Base-by-base conservation (phyloP, 225 moss, liverwort and hornwort species). In the Lunularia cruciata region DNA sequence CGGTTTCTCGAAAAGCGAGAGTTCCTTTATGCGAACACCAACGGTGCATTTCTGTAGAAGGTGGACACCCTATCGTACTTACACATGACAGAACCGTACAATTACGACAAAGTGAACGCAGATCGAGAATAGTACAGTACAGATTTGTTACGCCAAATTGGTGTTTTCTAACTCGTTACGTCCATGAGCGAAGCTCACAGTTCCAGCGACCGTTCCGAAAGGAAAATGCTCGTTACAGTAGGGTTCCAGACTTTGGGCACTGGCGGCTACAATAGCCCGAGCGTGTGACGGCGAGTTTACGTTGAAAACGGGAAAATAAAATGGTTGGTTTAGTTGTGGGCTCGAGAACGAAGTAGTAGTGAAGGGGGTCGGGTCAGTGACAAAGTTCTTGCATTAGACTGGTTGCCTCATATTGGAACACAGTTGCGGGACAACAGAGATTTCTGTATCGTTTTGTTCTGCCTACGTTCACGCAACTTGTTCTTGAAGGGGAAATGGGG, bases 241-340 rank as follows among this genome's bases (percentile, higher is more conserved):
- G 60, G 60, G 60, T 60, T 60, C 11, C 60, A 36, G 63, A 63
- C 25, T 43, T 26, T 25, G 26, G 63, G 43, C 43, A 63, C 42
- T 40, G 63, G 63, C 63, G 43, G 39, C 42, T 43, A 40, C 15
- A 14, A 13, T 5, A 6, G 12, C 30, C 16, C 36, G n/a, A 8
- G 59, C 1, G 1, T 7, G 36, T 6, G 22, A 42, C 42, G 43
- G 63, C 40, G 42, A 63, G 40, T 63, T 40, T 26, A 42, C 63
- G 63, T 63, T 63, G 63, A 18, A 25, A 42, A 63, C 63, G 37
- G 27, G 42, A 42, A 42, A 43, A 45, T 63, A 20, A 42, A 28
- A 25, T 28, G 13, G 35, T 2, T 63, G 26, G 40, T 43, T 63
- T 23, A 10, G 42, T 25, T 63, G 26, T 1, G 49, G 0, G 49